These are phyloP conservation scores for Helianthus tuberosus DNA, from an alignment of 129 eudicot species.

Conservation along the genomic window DNA sequence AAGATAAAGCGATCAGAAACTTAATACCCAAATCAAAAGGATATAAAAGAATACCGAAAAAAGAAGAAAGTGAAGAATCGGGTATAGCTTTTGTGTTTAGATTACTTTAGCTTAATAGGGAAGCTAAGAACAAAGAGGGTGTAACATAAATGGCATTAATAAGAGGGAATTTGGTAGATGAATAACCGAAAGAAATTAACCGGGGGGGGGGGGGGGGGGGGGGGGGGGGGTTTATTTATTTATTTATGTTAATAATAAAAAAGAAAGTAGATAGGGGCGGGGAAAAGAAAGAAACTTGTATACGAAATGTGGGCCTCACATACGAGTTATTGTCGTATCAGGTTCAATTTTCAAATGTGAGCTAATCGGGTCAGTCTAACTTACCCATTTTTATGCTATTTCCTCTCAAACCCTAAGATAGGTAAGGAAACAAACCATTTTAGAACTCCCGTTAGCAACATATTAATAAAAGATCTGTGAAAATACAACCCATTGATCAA, in stretches of 20 bases:
- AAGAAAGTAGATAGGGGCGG: conserved; percentile 12
- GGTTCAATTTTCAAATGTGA: not conserved
- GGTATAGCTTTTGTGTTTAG: conserved; percentile 25
- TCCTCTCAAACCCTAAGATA: no score
- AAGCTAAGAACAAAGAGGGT: conserved; percentile 15
- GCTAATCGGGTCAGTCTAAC: conserved; percentile 1
- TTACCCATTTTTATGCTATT: no score
- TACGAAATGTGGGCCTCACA: conserved; percentile 18
- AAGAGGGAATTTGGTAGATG: not conserved
- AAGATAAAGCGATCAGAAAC: conserved; percentile 10
- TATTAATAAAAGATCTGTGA: no score
- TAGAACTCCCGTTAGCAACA: no score
- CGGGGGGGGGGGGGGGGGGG: conserved; percentile 19
- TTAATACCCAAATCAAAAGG: not conserved
- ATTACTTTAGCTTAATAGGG: conserved; percentile 21
- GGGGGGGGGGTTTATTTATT: conserved; percentile 16
- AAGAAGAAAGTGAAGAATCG: conserved; percentile 33
- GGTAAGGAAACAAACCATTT: no score
- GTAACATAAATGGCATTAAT: conserved; percentile 12
- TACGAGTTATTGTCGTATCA: conserved; percentile 1
- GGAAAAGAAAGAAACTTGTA: conserved; percentile 23
- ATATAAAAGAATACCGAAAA: not conserved
- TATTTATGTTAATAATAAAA: not conserved
- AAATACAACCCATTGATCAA: no score
- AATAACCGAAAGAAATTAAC: conserved; percentile 9